These are phyloP conservation scores for Hemisphaericaspora lyxosophila DNA, from an alignment of 1,139 yeast genomes.

Conservation along the genomic window DNA sequence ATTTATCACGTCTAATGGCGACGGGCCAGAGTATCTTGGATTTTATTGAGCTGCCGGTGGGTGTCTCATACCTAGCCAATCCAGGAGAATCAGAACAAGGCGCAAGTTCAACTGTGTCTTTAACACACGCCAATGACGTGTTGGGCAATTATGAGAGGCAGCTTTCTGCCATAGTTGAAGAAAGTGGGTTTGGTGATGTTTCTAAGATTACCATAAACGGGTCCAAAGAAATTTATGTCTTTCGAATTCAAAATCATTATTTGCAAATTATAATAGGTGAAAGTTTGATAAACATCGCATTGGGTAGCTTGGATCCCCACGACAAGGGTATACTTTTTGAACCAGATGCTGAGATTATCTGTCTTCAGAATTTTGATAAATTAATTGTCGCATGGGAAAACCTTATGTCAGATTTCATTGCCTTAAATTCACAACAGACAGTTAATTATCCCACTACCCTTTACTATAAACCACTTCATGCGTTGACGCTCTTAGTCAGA, in stretches of 20 bases:
- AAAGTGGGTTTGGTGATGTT: conserved; percentile 27
- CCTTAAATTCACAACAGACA: conserved; percentile 34
- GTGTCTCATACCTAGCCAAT: not conserved
- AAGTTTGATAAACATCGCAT: conserved; percentile 37
- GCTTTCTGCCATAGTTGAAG: conserved; percentile 20
- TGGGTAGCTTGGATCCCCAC: conserved; percentile 11
- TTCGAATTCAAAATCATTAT: conserved; percentile 46
- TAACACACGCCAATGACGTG: conserved; percentile 9
- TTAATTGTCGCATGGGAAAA: conserved; percentile 45
- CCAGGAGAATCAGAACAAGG: not conserved
- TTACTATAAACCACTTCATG: conserved; percentile 57
- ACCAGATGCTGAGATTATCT: conserved; percentile 17
- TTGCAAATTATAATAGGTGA: conserved; percentile 50
- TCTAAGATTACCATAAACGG: conserved; percentile 1
- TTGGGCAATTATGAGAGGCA: conserved; percentile 23
- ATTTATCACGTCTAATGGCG: conserved; percentile 38
- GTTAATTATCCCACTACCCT: conserved; percentile 51
- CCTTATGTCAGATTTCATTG: conserved; percentile 45
- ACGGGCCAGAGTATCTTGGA: conserved; percentile 47
- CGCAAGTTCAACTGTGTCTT: not conserved
- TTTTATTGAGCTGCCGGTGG: conserved; percentile 16
- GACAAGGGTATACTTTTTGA: conserved; percentile 3
- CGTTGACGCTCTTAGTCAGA: conserved; percentile 48
- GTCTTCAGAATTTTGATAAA: conserved; percentile 37
- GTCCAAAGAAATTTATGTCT: conserved; percentile 32